Evolutionary conservation across 2,329 filamentous ascomycete genomes (phyloP).

Genomic region (Phoma sp.): DNA sequence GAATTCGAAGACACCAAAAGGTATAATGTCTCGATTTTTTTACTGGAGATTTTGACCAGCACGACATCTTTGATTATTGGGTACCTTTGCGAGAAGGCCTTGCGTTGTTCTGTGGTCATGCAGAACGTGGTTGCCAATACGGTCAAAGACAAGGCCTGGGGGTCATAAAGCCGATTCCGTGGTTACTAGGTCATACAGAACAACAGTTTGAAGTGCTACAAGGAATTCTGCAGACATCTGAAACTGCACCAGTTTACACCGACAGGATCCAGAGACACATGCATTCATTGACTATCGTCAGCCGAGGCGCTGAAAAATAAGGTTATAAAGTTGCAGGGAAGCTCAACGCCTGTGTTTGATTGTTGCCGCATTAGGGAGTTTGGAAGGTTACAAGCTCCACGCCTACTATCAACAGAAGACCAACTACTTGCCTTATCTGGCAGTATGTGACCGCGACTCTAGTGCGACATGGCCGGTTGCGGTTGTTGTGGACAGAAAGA

Average conservation of each 20-base stretch:
- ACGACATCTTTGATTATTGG: too few relatives aligned
- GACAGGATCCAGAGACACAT: too few relatives aligned
- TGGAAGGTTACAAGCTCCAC: constrained; percentile 13
- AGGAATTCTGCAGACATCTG: not conserved
- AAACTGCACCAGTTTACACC: not conserved
- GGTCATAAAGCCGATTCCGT: too few relatives aligned
- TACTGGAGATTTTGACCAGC: too few relatives aligned
- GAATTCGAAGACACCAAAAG: too few relatives aligned
- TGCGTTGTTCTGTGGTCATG: too few relatives aligned
- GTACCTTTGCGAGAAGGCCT: too few relatives aligned
- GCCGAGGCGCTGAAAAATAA: constrained; percentile 1
- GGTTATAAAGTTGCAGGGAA: constrained; percentile 10
- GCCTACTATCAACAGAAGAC: constrained; percentile 10
- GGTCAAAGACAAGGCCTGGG: too few relatives aligned
- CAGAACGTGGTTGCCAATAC: too few relatives aligned
- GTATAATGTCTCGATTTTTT: too few relatives aligned
- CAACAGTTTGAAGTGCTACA: not conserved
- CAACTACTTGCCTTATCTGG: constrained; percentile 3
- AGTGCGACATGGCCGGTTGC: constrained; percentile 5
- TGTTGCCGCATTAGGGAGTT: constrained; percentile 7
- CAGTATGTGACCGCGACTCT: not conserved
- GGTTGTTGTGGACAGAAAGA: constrained; percentile 1
- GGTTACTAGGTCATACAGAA: too few relatives aligned
- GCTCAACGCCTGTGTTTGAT: constrained; percentile 10
- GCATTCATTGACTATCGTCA: not conserved